Base-by-base conservation (phyloP, 1,284 basidiomycete genomes). In the Laetiporus sulphureus region DNA sequence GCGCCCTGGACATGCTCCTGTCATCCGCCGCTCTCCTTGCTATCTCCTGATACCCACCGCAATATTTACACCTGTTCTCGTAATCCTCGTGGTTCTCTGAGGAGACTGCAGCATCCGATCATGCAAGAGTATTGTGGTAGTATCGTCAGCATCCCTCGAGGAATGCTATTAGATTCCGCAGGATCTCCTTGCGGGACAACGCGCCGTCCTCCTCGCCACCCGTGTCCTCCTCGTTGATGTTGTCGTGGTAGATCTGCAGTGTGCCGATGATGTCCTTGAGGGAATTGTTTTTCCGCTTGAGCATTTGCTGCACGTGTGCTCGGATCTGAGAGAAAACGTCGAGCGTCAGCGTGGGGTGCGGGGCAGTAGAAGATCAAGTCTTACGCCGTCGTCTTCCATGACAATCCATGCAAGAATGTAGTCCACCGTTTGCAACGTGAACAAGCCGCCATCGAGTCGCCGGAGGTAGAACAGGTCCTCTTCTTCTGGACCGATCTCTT, bases 341-440 rank as follows among this genome's bases (percentile, higher is more conserved):
- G 53, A 53, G 38, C 36, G 38, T 27, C 4, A n/a, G 5, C 5
- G 1, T 7, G 13, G 22, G 36, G 5, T 15, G 16, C 4, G 23
- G 7, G 31, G n/a, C 7, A 29, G 13, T 25, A 18, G 20, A 32
- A 42, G 21, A 27, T 38, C 33, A 47, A 22, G 24, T 59, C 87
- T 47, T 65, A 94, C 92, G 23, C 93, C 96, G 55, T 99, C 96
- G 54, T 99, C 96, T 65, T 99, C 96, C 92, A 98, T 96, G 44
- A 80, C 77, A 21, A 98, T 64, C 96, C 96, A 99, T 1, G 88
- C 93, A 21, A 98, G 64, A 38, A 97, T 83, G 49, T 94, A 96
- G 63, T 98, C 95, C 18, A 90, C 77, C 13, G 84, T 87, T 57
- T 99, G 95, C 8, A 99, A 63, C 1, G 85, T 86, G 58, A 89